Percentiles rank a stretch among this genome's conserved stretches.
Evolutionary conservation across 2,329 filamentous ascomycete genomes (phyloP).

Genomic region (Ambrosiella cleistominuta): DNA sequence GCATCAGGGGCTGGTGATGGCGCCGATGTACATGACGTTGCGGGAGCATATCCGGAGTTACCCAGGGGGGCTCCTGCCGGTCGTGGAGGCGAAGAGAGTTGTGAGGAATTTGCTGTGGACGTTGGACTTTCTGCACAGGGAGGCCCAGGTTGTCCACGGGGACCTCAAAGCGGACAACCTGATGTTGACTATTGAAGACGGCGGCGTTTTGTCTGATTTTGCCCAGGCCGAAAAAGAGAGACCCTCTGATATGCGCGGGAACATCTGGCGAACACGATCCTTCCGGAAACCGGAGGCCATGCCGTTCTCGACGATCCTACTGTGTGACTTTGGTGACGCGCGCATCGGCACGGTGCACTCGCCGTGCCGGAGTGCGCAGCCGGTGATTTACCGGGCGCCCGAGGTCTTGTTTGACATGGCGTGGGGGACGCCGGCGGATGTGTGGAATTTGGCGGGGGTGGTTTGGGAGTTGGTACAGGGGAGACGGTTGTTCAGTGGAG

Average conservation of each 20-base stretch:
- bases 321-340: conserved; percentile 11
- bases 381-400: conserved; percentile 8
- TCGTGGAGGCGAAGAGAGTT: neutral
- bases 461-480: conserved; percentile 11
- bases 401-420: conserved; percentile 11
- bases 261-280: conserved; percentile 3
- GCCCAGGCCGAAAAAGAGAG: conserved; percentile 3
- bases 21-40: conserved; percentile 10
- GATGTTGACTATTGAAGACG: conserved; percentile 12
- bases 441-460: conserved; percentile 10
- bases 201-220: conserved; percentile 9
- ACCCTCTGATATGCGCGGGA: neutral
- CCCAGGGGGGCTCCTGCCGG: conserved; percentile 3
- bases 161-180: conserved; percentile 13
- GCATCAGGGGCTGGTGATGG: conserved; percentile 7
- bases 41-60: conserved; percentile 4
- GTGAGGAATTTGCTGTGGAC: conserved; percentile 6
- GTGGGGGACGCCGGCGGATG: conserved; percentile 10
- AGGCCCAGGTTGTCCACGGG: conserved; percentile 9
- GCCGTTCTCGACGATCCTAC: conserved; percentile 1
- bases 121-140: conserved; percentile 11
- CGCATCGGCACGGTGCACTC: conserved; percentile 6
- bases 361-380: conserved; percentile 7
- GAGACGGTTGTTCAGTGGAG: conserved; percentile 5
- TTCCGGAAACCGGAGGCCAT: conserved; percentile 4